Evolutionary conservation across 805 yeast genomes (phyloP).

Genomic region (Aciculoconidium aculeatum): DNA sequence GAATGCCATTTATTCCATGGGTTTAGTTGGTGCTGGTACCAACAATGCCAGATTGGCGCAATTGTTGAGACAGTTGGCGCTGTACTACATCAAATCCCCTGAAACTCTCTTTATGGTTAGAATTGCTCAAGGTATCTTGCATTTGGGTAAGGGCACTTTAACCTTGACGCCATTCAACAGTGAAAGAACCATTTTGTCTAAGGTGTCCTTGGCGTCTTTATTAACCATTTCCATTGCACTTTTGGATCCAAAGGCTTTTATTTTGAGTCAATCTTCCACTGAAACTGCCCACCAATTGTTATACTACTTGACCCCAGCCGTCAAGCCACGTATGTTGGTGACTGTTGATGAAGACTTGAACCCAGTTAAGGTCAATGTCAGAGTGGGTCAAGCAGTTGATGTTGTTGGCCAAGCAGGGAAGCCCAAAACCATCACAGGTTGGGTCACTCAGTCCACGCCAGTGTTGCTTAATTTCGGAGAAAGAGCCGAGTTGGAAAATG

Average conservation of each 20-base stretch:
- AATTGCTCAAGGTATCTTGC: slow-evolving; percentile 90
- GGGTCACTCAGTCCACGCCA: slow-evolving; percentile 99
- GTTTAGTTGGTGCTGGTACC: slow-evolving; percentile 97
- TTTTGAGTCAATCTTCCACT: slow-evolving; percentile 53
- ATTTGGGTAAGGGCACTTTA: slow-evolving; percentile 93
- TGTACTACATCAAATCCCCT: slow-evolving; percentile 84
- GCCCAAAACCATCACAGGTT: slow-evolving; percentile 97
- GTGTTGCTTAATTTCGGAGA: slow-evolving; percentile 91
- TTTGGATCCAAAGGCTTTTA: slow-evolving; percentile 78
- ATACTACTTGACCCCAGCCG: slow-evolving; percentile 80
- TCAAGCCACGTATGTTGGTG: slow-evolving; percentile 87
- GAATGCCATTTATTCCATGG: slow-evolving; percentile 95
- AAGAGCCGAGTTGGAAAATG: slow-evolving; percentile 93
- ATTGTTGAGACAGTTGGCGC: slow-evolving; percentile 87
- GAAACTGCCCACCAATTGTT: slow-evolving; percentile 66
- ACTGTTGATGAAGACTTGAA: slow-evolving; percentile 89
- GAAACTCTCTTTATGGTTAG: slow-evolving; percentile 90
- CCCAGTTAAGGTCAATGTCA: slow-evolving; percentile 90
- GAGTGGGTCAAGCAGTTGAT: slow-evolving; percentile 99
- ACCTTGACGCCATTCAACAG: slow-evolving; percentile 84
- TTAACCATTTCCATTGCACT: slow-evolving; percentile 79
- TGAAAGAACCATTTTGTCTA: slow-evolving; percentile 81
- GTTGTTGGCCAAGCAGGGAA: slow-evolving; percentile 99
- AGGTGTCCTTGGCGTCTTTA: slow-evolving; percentile 84
- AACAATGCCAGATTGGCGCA: slow-evolving; percentile 98